phyloP scores from a whole-genome alignment of 208 protist genomes.

The Acanthamoeba culbertsoni region DNA sequence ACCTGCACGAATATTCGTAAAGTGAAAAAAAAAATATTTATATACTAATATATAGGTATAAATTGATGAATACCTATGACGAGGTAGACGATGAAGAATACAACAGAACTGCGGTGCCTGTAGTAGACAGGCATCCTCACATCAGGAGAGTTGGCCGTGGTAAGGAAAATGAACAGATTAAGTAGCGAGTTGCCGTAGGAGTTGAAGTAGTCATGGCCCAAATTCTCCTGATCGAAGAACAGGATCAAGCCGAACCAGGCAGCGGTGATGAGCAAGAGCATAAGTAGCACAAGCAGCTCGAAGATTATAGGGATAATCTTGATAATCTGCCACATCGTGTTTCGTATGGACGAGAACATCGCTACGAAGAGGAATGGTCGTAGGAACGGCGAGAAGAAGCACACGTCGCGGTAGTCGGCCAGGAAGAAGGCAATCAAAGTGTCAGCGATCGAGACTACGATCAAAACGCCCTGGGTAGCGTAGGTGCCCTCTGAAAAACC shows the following conservation, averaged over 20 bases:
- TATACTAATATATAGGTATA: too few relatives aligned
- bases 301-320: slow-evolving; percentile 34
- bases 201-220: slow-evolving; percentile 8
- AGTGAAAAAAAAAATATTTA: too few relatives aligned
- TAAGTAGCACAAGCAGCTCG: not conserved
- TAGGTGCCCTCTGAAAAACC: slow-evolving; percentile 15
- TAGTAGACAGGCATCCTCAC: slow-evolving; percentile 33
- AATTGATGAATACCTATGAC: not conserved
- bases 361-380: not conserved
- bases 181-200: not conserved
- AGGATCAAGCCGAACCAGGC: slow-evolving; percentile 11
- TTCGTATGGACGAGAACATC: not conserved
- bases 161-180: slow-evolving; percentile 13
- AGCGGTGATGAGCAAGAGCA: not conserved
- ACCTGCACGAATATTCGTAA: not conserved
- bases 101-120: not conserved
- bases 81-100: slow-evolving; percentile 32
- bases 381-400: not conserved
- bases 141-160: not conserved
- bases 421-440: not conserved
- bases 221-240: slow-evolving; percentile 14
- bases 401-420: not conserved
- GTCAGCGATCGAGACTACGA: not conserved
- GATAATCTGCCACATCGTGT: slow-evolving; percentile 8
- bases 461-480: not conserved